phyloP scores from a whole-genome alignment of 345 rosid species.

The thale cress (Arabidopsis thaliana) region DNA sequence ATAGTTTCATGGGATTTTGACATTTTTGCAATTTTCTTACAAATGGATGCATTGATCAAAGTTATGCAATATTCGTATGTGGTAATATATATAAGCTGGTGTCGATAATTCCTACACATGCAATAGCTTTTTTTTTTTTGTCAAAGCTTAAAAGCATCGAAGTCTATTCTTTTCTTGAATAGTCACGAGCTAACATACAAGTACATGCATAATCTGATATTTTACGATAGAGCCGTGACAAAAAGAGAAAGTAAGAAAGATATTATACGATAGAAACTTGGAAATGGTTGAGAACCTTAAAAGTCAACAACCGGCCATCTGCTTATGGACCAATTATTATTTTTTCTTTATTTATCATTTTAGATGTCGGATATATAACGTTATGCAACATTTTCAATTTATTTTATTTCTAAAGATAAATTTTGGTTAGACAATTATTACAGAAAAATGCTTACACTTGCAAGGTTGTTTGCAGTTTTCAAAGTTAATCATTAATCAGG shows the following conservation, averaged over 20 bases:
- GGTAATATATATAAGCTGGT: neutral
- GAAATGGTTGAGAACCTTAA: constrained; percentile 15
- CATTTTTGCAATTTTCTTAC: constrained; percentile 4
- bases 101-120: constrained; percentile 19
- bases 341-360: constrained; percentile 3
- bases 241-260: neutral
- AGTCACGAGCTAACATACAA: constrained; percentile 11
- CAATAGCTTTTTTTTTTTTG: neutral
- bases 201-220: neutral
- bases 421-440: constrained; percentile 4
- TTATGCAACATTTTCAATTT: neutral
- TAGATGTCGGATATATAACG: constrained; percentile 1
- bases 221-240: constrained; percentile 9
- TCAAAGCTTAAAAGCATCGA: neutral
- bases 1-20: neutral
- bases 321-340: neutral
- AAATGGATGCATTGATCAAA: neutral
- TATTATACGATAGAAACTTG: neutral
- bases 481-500: constrained; percentile 1
- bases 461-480: neutral
- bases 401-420: neutral
- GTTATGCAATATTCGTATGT: no score
- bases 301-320: constrained; percentile 29
- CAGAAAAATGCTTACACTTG: neutral
- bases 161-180: neutral